A percentile compares a stretch with the other conserved stretches of the same genome.
Evolutionary conservation across 2,329 filamentous ascomycete genomes (phyloP).

Genomic region (Xylariaceae sp.): DNA sequence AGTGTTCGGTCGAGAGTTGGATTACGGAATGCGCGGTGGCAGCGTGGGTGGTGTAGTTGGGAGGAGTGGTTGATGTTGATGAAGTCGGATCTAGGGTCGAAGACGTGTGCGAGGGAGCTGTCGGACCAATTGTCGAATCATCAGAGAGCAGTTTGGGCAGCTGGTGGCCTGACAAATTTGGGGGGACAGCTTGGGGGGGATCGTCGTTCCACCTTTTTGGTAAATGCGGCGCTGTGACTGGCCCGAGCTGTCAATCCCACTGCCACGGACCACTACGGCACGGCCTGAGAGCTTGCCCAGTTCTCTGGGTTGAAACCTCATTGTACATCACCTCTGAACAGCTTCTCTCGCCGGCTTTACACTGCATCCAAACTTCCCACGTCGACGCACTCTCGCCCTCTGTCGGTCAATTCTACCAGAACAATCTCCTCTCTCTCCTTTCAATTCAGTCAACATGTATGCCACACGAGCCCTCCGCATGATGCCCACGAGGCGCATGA

Average conservation of each 20-base stretch:
- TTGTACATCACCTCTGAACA: not conserved
- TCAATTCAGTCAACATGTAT: slow-evolving; percentile 52
- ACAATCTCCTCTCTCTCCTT: slow-evolving; percentile 22
- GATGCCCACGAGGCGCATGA: slow-evolving; percentile 65
- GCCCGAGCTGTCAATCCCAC: slow-evolving; percentile 4
- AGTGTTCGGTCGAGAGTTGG: slow-evolving; percentile 25
- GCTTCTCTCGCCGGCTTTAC: too few species aligned
- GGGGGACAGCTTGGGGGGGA: slow-evolving; percentile 12
- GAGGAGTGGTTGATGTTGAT: slow-evolving; percentile 15
- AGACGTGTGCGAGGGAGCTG: slow-evolving; percentile 12
- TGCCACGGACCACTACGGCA: slow-evolving; percentile 14
- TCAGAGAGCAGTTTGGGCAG: slow-evolving; percentile 24
- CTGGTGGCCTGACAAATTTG: slow-evolving; percentile 22
- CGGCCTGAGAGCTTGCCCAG: not conserved
- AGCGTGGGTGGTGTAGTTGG: slow-evolving; percentile 1
- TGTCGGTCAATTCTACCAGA: slow-evolving; percentile 1
- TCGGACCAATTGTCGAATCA: slow-evolving; percentile 25
- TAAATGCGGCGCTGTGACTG: slow-evolving; percentile 13
- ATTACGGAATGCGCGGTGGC: slow-evolving; percentile 36
- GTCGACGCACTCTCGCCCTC: too few species aligned
- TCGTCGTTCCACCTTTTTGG: slow-evolving; percentile 1
- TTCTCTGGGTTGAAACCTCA: slow-evolving; percentile 8
- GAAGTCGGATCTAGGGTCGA: slow-evolving; percentile 33
- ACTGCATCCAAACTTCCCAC: too few species aligned
- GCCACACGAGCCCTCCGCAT: slow-evolving; percentile 64